These are phyloP conservation scores for Globomyces sp. DNA, from an alignment of 371 early-diverging fungal genomes.

Conservation along the genomic window DNA sequence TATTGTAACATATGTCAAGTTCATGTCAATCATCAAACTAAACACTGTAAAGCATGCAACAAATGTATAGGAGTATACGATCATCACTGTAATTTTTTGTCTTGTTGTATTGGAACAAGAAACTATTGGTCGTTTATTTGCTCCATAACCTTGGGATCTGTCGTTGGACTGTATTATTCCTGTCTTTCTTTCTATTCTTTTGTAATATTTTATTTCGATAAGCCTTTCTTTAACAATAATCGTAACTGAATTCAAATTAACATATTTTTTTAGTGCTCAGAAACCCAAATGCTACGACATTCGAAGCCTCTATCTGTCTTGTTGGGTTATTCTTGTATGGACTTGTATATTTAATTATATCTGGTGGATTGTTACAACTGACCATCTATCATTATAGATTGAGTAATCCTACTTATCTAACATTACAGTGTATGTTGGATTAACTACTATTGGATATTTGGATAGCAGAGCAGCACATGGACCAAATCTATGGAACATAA, in stretches of 20 bases:
- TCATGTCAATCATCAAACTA: conserved; percentile 45
- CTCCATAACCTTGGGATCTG: conserved; percentile 14
- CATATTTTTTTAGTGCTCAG: neutral
- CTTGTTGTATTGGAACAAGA: conserved; percentile 70
- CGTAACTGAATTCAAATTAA: neutral
- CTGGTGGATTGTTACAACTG: neutral
- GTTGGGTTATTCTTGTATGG: conserved; percentile 1
- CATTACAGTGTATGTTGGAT: conserved; percentile 1
- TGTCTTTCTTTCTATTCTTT: conserved; percentile 26
- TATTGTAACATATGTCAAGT: conserved; percentile 74
- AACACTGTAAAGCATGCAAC: conserved; percentile 68
- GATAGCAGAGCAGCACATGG: conserved; percentile 9
- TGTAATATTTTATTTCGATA: conserved; percentile 22
- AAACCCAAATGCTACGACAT: neutral
- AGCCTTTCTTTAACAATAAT: neutral
- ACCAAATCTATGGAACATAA: conserved; percentile 12
- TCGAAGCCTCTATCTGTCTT: neutral
- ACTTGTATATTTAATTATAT: neutral
- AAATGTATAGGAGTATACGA: conserved; percentile 79
- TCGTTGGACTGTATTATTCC: conserved; percentile 1
- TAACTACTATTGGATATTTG: conserved; percentile 5
- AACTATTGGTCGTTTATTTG: conserved; percentile 58
- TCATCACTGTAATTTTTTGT: conserved; percentile 82
- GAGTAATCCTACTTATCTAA: neutral
- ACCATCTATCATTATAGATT: conserved; percentile 4